Conservation (phyloP, 371 early-diverging fungal genomes). For the Nematocida displodere region DNA sequence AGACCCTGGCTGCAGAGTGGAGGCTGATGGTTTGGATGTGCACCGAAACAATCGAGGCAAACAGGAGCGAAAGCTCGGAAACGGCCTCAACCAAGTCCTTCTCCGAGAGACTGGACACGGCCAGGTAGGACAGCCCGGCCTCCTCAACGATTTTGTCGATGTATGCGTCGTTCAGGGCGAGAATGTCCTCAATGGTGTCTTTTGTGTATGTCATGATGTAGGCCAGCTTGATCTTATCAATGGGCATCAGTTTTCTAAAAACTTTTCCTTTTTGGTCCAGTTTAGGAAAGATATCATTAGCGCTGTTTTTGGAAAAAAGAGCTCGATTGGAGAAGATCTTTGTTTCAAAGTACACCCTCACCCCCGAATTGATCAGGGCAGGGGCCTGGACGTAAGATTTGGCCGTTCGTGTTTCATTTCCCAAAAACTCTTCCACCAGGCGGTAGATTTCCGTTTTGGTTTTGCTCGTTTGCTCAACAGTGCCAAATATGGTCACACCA, state of each 20-base stretch:
- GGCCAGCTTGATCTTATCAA: slow-evolving; percentile 36
- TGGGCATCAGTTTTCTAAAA: background rate
- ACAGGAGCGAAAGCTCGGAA: slow-evolving; percentile 21
- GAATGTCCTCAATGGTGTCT: slow-evolving; percentile 47
- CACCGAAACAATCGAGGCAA: slow-evolving; percentile 10
- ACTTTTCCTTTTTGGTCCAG: background rate
- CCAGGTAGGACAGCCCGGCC: background rate
- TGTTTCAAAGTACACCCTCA: slow-evolving; percentile 46
- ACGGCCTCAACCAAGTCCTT: slow-evolving; percentile 10
- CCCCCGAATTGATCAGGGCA: slow-evolving; percentile 29
- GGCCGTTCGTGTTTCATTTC: background rate
- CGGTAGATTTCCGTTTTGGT: slow-evolving; percentile 26
- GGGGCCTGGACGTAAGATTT: background rate
- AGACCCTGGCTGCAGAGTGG: slow-evolving; percentile 32
- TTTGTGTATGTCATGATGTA: slow-evolving; percentile 42
- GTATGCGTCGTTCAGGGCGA: slow-evolving; percentile 40
- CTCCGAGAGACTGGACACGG: background rate
- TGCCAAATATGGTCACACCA: slow-evolving; percentile 16
- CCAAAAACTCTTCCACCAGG: slow-evolving; percentile 39
- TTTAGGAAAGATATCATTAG: background rate
- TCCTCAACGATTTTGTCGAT: slow-evolving; percentile 31
- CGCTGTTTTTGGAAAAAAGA: slow-evolving; percentile 21
- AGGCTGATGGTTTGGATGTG: background rate
- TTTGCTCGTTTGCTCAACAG: background rate
- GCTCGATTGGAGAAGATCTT: slow-evolving; percentile 44